Evolutionary conservation across 116 monocot species (phyloP).

Genomic region (Cymodocea nodosa): DNA sequence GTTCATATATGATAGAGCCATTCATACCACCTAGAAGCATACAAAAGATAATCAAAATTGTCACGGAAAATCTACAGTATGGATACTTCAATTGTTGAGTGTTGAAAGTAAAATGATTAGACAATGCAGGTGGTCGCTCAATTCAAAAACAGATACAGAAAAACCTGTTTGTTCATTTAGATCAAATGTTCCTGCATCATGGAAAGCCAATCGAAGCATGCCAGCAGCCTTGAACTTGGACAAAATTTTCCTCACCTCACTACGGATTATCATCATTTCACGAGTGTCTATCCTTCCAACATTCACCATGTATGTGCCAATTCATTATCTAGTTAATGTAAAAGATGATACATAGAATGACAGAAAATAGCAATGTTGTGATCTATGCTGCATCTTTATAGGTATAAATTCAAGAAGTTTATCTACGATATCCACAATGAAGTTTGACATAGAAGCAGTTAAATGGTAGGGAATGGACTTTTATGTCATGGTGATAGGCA

Average conservation of each 20-base stretch:
- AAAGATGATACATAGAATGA: too few species aligned
- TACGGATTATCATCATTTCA: constrained; percentile 30
- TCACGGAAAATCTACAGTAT: background rate
- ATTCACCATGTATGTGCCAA: background rate
- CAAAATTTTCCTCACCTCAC: constrained; percentile 47
- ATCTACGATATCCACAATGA: too few species aligned
- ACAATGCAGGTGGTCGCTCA: background rate
- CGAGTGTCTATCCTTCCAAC: constrained; percentile 21
- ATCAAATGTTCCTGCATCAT: constrained; percentile 95
- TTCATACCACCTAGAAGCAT: constrained; percentile 86
- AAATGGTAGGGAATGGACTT: too few species aligned
- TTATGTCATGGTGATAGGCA: too few species aligned
- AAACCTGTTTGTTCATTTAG: constrained; percentile 52
- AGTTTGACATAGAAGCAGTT: too few species aligned
- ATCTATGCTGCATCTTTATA: too few species aligned
- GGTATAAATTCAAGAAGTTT: too few species aligned
- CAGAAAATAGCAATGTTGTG: too few species aligned
- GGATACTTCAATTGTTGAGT: background rate
- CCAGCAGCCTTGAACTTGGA: constrained; percentile 80
- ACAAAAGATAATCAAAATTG: background rate
- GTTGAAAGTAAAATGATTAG: background rate
- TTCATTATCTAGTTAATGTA: background rate
- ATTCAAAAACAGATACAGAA: background rate
- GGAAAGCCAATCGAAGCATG: constrained; percentile 80
- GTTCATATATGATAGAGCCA: constrained; percentile 90